Evolutionary conservation across 2,329 filamentous ascomycete species (phyloP).

Genomic region (Fusarium virguliforme): DNA sequence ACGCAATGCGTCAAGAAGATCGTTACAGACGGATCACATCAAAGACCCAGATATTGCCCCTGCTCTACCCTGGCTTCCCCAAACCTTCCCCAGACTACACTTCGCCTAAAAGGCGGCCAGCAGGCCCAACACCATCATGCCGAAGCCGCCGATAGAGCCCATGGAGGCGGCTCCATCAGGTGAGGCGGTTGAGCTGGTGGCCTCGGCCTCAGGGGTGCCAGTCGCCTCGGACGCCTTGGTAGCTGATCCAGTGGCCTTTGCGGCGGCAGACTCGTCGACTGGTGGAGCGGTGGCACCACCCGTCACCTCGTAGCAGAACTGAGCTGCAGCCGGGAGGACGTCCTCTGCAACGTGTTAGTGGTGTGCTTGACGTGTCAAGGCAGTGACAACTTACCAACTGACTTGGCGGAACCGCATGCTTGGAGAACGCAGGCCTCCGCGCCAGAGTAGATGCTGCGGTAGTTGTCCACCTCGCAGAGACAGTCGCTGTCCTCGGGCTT

Average conservation of each 20-base stretch:
- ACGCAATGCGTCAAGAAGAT: slow-evolving; percentile 6
- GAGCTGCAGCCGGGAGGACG: slow-evolving; percentile 44
- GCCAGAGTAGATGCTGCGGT: slow-evolving; percentile 59
- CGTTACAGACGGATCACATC: slow-evolving; percentile 5
- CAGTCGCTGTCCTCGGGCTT: slow-evolving; percentile 43
- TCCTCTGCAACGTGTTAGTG: slow-evolving; percentile 33
- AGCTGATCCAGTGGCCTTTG: not conserved
- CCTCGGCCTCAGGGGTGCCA: slow-evolving; percentile 10
- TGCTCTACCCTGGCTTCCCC: not conserved
- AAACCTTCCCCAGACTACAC: slow-evolving; percentile 11
- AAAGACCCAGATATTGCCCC: not conserved
- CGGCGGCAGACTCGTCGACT: slow-evolving; percentile 19
- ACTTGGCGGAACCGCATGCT: slow-evolving; percentile 58
- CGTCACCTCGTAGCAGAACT: slow-evolving; percentile 42
- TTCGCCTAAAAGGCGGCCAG: slow-evolving; percentile 23
- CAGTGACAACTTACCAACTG: slow-evolving; percentile 32
- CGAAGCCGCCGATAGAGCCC: slow-evolving; percentile 25
- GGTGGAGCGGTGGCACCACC: slow-evolving; percentile 31
- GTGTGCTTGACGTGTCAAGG: not conserved
- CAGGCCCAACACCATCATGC: slow-evolving; percentile 23
- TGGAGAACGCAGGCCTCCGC: slow-evolving; percentile 62
- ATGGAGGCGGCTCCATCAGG: slow-evolving; percentile 21
- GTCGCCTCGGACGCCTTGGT: slow-evolving; percentile 11
- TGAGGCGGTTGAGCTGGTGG: slow-evolving; percentile 11
- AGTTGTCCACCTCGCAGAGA: slow-evolving; percentile 47